Conservation (phyloP, 1,139 yeast genomes). For the Candida pseudoviswanathii region DNA sequence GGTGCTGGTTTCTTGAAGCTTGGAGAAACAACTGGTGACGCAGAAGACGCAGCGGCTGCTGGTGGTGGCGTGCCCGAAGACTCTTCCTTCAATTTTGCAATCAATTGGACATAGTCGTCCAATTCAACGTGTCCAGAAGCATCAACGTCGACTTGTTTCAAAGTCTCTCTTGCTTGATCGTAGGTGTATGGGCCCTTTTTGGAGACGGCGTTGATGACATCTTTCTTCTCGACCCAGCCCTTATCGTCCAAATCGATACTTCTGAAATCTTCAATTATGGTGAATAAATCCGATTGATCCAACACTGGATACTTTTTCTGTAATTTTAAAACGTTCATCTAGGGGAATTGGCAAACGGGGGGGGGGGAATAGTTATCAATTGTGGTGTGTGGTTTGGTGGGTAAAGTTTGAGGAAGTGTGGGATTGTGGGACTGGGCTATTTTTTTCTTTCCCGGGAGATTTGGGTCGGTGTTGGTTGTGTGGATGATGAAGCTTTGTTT, state of each 20-base stretch:
- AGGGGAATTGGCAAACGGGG: background rate
- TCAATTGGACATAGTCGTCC: constrained; percentile 91
- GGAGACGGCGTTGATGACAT: constrained; percentile 81
- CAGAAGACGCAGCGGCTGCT: constrained; percentile 19
- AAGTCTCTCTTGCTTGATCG: constrained; percentile 91
- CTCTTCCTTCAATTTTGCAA: constrained; percentile 65
- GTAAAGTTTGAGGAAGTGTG: too few species aligned
- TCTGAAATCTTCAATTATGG: constrained; percentile 75
- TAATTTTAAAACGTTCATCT: constrained; percentile 53
- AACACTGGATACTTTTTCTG: constrained; percentile 85
- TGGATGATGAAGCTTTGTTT: background rate
- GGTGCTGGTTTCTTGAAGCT: constrained; percentile 24
- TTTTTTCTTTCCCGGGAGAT: background rate
- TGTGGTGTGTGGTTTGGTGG: background rate
- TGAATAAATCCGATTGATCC: constrained; percentile 83
- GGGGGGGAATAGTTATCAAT: constrained; percentile 5
- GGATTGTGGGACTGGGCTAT: too few species aligned
- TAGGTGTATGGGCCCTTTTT: constrained; percentile 79
- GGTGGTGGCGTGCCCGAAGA: constrained; percentile 21
- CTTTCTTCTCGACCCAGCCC: constrained; percentile 95
- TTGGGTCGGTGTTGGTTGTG: background rate
- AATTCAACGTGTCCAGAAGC: constrained; percentile 96
- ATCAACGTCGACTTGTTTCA: constrained; percentile 88
- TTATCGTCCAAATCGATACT: constrained; percentile 84
- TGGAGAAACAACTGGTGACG: constrained; percentile 26